Evolutionary conservation across 1,284 basidiomycete species (phyloP).

Genomic region (Tilletiopsis washingtonensis): DNA sequence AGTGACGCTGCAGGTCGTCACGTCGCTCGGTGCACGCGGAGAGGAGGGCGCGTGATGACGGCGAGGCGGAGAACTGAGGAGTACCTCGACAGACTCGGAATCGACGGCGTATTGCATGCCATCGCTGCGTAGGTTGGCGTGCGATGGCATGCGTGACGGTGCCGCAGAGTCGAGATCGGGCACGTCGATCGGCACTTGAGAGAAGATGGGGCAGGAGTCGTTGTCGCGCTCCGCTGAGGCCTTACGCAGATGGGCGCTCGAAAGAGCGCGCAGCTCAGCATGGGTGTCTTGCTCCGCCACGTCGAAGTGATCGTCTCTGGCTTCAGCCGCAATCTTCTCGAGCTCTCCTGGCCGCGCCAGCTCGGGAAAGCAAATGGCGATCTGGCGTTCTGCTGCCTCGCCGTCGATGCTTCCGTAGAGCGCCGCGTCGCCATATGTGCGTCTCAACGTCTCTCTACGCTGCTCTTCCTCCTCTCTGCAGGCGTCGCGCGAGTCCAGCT

Average conservation of each 20-base stretch:
- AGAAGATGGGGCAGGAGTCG: background rate
- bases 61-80: background rate
- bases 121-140: background rate
- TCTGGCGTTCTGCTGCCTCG: constrained; percentile 14
- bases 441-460: background rate
- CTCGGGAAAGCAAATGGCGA: constrained; percentile 23
- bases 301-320: background rate
- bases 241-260: background rate
- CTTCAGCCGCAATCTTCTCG: background rate
- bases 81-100: background rate
- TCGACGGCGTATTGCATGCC: background rate
- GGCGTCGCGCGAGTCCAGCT: background rate
- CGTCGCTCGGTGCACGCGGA: too few relatives aligned
- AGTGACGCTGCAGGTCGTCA: too few relatives aligned
- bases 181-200: background rate
- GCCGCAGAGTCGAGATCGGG: background rate
- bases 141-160: background rate
- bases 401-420: constrained; percentile 18
- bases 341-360: constrained; percentile 7
- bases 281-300: background rate
- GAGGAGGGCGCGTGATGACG: background rate
- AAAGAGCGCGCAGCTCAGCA: background rate
- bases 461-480: background rate
- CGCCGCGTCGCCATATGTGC: constrained; percentile 13
- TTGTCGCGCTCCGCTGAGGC: background rate